Evolutionary conservation across 2,329 filamentous ascomycete genomes (phyloP).

Genomic region (Achaetomium macrosporum): DNA sequence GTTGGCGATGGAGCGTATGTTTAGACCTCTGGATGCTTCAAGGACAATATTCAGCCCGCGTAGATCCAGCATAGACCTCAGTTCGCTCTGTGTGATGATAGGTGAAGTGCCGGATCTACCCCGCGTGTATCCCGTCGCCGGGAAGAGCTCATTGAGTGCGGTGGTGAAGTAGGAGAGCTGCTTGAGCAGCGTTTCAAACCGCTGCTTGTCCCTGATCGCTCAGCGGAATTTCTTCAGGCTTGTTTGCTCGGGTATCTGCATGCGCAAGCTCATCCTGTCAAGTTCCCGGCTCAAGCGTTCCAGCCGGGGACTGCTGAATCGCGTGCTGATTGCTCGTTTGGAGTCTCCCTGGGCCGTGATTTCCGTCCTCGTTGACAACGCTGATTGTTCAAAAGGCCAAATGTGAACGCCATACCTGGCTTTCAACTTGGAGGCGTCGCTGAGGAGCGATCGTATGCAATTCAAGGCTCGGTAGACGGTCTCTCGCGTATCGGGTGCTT

Average conservation of each 20-base stretch:
- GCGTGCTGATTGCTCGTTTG: background rate
- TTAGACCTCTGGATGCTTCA: background rate
- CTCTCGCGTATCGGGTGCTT: background rate
- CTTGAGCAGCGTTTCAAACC: constrained; percentile 14
- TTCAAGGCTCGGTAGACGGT: constrained; percentile 9
- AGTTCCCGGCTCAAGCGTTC: background rate
- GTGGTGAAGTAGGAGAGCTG: constrained; percentile 18
- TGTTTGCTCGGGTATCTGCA: background rate
- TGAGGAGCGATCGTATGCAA: constrained; percentile 6
- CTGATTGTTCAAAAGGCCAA: background rate
- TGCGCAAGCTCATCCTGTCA: background rate
- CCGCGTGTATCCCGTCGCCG: background rate
- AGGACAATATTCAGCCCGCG: background rate
- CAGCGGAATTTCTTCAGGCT: constrained; percentile 8
- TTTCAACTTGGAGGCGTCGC: constrained; percentile 6
- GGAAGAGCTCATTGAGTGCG: constrained; percentile 13
- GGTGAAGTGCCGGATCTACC: too few relatives aligned
- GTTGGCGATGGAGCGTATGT: background rate
- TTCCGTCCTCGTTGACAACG: background rate
- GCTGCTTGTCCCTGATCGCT: constrained; percentile 20
- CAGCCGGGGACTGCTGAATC: background rate
- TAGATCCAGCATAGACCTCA: background rate
- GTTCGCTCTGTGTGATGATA: background rate
- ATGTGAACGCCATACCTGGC: constrained; percentile 8
- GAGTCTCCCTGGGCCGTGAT: background rate